Evolutionary conservation across 1,284 basidiomycete genomes (phyloP).

Genomic region (Mrakiaceae sp.): DNA sequence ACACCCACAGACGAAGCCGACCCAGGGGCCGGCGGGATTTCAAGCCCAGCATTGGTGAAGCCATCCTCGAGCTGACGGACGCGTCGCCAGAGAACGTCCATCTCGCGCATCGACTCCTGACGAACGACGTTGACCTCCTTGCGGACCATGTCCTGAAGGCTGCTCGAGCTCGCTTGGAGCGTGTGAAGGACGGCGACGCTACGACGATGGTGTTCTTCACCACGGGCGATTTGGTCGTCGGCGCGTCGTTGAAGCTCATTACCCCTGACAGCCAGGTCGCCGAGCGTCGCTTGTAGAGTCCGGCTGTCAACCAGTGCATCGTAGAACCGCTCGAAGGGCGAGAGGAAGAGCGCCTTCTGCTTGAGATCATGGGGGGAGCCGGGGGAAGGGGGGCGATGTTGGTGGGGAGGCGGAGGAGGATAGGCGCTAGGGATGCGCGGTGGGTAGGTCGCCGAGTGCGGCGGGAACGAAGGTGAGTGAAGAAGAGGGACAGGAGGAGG

Average conservation of each 20-base stretch:
- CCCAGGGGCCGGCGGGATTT: neutral
- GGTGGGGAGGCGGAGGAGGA: neutral
- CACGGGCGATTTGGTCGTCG: neutral
- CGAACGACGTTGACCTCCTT: conserved; percentile 10
- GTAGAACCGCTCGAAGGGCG: conserved; percentile 65
- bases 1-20: too few species aligned
- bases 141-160: conserved; percentile 16
- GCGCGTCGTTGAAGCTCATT: conserved; percentile 4
- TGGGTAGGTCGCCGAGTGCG: neutral
- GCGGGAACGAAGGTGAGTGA: neutral
- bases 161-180: conserved; percentile 12
- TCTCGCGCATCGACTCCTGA: conserved; percentile 7
- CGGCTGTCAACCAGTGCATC: conserved; percentile 61
- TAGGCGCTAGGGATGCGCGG: neutral
- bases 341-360: conserved; percentile 55
- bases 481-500: neutral
- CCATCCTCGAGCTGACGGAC: conserved; percentile 4
- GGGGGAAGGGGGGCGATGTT: neutral
- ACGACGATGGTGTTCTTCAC: conserved; percentile 6
- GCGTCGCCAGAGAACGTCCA: conserved; percentile 2
- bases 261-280: neutral
- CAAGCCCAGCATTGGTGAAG: neutral
- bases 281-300: conserved; percentile 44
- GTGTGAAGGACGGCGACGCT: conserved; percentile 8
- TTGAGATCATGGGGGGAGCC: neutral